These are phyloP conservation scores for Nigrospora oryzae DNA, from an alignment of 2,329 filamentous ascomycete species.

Conservation along the genomic window DNA sequence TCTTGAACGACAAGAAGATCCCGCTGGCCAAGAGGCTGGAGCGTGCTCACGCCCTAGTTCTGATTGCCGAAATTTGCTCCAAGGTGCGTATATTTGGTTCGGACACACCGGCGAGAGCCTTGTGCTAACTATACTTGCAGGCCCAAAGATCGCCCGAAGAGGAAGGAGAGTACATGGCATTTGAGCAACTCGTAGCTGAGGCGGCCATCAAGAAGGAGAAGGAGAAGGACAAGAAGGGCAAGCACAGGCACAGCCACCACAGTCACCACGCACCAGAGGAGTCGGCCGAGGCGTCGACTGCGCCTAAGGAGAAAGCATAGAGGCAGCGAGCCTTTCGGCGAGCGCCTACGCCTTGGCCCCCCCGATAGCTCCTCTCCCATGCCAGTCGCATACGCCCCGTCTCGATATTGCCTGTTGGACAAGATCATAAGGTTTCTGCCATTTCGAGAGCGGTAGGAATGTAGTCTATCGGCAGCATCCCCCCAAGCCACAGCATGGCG, in stretches of 20 bases:
- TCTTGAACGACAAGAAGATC: constrained; percentile 73
- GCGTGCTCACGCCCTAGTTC: constrained; percentile 78
- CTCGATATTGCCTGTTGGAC: background rate
- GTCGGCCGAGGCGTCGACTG: no score
- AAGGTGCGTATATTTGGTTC: constrained; percentile 50
- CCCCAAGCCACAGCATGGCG: no score
- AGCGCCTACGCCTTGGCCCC: no score
- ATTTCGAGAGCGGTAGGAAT: no score
- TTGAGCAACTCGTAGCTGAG: constrained; percentile 95
- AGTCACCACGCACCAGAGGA: background rate
- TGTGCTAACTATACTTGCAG: constrained; percentile 34
- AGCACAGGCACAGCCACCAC: constrained; percentile 35
- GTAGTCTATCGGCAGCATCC: no score
- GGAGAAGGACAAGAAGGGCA: constrained; percentile 39
- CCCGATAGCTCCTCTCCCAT: no score
- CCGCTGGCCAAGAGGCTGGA: constrained; percentile 79
- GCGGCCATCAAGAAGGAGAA: constrained; percentile 92
- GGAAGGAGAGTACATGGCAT: constrained; percentile 97
- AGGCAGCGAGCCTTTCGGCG: no score
- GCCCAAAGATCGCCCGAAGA: constrained; percentile 86
- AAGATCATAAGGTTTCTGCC: no score
- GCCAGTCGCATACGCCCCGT: no score
- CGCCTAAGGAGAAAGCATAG: no score
- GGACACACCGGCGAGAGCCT: background rate
- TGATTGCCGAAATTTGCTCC: constrained; percentile 82